Percentiles rank a stretch among this genome's conserved stretches.
These are phyloP conservation scores for Dendrobium catenatum DNA, from an alignment of 106 monocot species.

Conservation along the genomic window DNA sequence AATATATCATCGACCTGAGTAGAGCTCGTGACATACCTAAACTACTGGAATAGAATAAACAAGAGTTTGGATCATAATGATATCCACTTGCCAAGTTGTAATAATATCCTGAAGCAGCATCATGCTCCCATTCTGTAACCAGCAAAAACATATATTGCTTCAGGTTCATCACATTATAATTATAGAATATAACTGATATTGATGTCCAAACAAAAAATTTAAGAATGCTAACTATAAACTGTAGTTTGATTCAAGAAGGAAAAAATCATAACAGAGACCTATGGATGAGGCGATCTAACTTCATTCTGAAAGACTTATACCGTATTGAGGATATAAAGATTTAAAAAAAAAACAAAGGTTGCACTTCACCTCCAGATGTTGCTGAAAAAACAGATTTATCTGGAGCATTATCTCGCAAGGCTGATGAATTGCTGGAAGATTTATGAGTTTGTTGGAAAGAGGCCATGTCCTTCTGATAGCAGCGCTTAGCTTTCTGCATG, in stretches of 20 bases:
- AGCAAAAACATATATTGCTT: background rate
- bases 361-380: constrained; percentile 24
- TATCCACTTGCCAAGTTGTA: constrained; percentile 60
- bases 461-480: constrained; percentile 86
- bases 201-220: background rate
- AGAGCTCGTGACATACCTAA: constrained; percentile 31
- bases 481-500: constrained; percentile 75
- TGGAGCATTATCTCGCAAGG: background rate
- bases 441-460: constrained; percentile 38
- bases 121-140: constrained; percentile 68
- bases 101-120: constrained; percentile 76
- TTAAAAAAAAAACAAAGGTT: background rate
- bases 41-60: constrained; percentile 52
- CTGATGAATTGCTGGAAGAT: constrained; percentile 18
- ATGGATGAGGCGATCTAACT: background rate
- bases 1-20: background rate
- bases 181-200: background rate
- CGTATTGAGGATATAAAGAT: background rate
- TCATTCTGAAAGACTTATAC: background rate
- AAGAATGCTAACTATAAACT: background rate
- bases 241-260: background rate
- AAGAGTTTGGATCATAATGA: constrained; percentile 60
- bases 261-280: background rate
- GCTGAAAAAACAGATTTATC: constrained; percentile 17
- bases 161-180: background rate